phyloP scores from a whole-genome alignment of 352 stramenopile genomes.

The Phytophthora idaei region DNA sequence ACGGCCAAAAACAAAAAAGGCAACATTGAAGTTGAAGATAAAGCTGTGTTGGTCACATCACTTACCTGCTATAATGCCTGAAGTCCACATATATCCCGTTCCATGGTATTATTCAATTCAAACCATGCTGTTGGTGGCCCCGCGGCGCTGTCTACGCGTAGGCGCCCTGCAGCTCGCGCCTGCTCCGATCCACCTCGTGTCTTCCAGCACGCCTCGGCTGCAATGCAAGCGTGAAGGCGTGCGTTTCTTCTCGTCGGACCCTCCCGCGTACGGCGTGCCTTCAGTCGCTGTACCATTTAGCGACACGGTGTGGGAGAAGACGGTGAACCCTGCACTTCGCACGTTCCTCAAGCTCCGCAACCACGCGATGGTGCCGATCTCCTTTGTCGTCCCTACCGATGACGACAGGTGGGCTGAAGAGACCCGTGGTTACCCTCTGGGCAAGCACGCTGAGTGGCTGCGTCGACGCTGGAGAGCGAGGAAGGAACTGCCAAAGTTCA shows the following conservation, averaged over 20 bases:
- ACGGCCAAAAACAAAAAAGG: too few relatives aligned
- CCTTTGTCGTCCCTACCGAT: constrained; percentile 13
- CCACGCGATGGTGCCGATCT: constrained; percentile 10
- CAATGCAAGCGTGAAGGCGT: not conserved
- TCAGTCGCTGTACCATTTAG: not conserved
- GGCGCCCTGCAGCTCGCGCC: too few relatives aligned
- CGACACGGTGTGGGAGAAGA: not conserved
- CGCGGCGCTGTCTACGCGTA: too few relatives aligned
- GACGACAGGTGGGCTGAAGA: not conserved
- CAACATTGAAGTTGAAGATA: too few relatives aligned
- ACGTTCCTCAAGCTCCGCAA: constrained; percentile 13
- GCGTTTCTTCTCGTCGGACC: constrained; percentile 2
- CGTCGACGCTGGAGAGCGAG: constrained; percentile 10
- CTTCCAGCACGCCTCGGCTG: too few relatives aligned
- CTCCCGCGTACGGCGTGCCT: not conserved
- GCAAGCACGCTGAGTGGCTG: constrained; percentile 11
- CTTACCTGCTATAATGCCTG: too few relatives aligned
- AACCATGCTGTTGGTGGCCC: too few relatives aligned
- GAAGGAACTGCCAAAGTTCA: not conserved
- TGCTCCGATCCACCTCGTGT: not conserved
- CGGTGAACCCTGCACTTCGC: constrained; percentile 5
- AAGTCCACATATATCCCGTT: too few relatives aligned
- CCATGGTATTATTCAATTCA: too few relatives aligned
- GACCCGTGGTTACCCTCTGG: constrained; percentile 14
- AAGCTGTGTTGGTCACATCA: too few relatives aligned